These are phyloP conservation scores for Pseudoscleropodium purum DNA, from an alignment of 225 moss, liverwort and hornwort genomes.

Conservation along the genomic window DNA sequence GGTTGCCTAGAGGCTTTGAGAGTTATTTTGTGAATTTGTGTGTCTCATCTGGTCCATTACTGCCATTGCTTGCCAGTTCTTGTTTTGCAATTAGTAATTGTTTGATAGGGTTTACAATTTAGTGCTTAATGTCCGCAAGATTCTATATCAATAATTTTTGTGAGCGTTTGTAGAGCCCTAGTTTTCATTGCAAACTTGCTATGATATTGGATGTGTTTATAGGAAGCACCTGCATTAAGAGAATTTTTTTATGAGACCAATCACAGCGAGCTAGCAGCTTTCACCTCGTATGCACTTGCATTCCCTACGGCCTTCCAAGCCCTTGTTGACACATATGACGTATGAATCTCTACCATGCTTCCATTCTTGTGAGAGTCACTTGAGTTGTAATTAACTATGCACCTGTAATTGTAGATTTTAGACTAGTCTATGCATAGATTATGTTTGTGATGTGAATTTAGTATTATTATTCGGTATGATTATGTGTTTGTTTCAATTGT, in stretches of 20 bases:
- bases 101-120: not conserved
- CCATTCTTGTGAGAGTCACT: not conserved
- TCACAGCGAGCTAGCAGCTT: conserved; percentile 88
- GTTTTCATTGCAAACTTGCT: not conserved
- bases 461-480: not conserved
- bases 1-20: not conserved
- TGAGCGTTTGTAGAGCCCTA: not conserved
- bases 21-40: not conserved
- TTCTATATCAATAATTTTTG: not conserved
- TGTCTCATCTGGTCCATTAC: not conserved
- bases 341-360: conserved; percentile 13
- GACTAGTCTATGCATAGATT: not conserved
- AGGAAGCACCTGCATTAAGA: conserved; percentile 50
- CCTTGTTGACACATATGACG: conserved; percentile 94
- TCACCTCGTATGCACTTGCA: conserved; percentile 79
- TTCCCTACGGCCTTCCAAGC: conserved; percentile 92
- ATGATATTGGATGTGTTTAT: conserved; percentile 3
- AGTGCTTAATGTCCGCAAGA: not conserved
- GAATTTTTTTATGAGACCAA: conserved; percentile 63
- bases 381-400: not conserved
- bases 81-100: not conserved
- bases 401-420: not conserved
- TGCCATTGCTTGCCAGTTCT: not conserved
- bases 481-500: not conserved
- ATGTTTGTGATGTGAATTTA: not conserved